A percentile compares a stretch with the other conserved stretches of the same genome.
These are phyloP conservation scores for Trametes punicea DNA, from an alignment of 768 basidiomycete genomes.

Conservation along the genomic window DNA sequence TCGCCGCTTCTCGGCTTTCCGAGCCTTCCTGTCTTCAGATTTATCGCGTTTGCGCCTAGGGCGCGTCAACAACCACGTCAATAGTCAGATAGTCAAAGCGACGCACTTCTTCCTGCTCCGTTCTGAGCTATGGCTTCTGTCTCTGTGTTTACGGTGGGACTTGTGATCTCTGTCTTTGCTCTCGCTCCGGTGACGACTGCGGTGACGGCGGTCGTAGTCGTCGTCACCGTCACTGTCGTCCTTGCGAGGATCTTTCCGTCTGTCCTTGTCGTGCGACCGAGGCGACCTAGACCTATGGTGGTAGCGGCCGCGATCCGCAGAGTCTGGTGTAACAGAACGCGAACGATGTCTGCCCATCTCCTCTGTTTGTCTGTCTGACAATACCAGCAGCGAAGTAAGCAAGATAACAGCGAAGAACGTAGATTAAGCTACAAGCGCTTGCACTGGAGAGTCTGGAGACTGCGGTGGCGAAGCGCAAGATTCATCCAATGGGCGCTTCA, in stretches of 20 bases:
- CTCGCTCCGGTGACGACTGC: constrained; percentile 31
- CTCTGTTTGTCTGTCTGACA: not conserved
- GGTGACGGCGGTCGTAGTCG: constrained; percentile 19
- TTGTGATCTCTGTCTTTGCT: constrained; percentile 34
- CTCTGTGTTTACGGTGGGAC: constrained; percentile 14
- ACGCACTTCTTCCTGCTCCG: constrained; percentile 49
- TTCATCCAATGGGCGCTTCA: not conserved
- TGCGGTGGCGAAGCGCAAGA: constrained; percentile 1
- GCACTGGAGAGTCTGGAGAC: too few species aligned
- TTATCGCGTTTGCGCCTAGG: constrained; percentile 78
- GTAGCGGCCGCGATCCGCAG: constrained; percentile 26
- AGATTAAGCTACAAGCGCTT: too few species aligned
- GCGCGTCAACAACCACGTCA: not conserved
- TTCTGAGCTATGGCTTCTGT: constrained; percentile 35
- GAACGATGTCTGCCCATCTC: constrained; percentile 47
- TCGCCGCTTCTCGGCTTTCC: constrained; percentile 86
- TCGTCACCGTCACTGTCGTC: constrained; percentile 25
- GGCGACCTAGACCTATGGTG: constrained; percentile 28
- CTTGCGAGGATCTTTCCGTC: constrained; percentile 17
- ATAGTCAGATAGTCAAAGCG: not conserved
- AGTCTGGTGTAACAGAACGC: constrained; percentile 49
- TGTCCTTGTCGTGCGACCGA: constrained; percentile 29
- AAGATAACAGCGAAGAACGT: not conserved
- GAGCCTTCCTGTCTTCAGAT: constrained; percentile 79
- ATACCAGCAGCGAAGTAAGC: not conserved